Conservation (phyloP, 2,329 filamentous ascomycete genomes). For the Tolypocladium capitatum region DNA sequence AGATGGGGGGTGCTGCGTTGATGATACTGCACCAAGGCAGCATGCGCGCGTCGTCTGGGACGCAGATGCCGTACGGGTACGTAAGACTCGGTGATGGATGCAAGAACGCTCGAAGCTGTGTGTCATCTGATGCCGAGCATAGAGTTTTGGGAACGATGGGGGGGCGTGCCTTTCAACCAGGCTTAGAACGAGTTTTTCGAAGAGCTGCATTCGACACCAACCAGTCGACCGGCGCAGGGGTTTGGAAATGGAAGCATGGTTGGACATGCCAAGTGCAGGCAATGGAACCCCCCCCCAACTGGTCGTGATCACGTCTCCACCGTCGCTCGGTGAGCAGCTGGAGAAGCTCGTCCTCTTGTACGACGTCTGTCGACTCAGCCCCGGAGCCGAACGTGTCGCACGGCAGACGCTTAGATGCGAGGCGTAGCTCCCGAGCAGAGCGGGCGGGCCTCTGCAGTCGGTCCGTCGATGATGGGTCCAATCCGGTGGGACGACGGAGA, state of each 20-base stretch:
- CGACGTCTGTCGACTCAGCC: no score
- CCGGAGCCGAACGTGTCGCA: no score
- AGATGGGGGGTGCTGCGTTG: not conserved
- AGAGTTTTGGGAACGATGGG: not conserved
- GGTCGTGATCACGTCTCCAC: not conserved
- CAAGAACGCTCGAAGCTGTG: not conserved
- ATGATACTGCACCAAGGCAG: not conserved
- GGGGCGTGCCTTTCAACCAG: conserved; percentile 9
- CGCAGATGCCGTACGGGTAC: not conserved
- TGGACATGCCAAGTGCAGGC: not conserved
- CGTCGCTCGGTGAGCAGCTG: not conserved
- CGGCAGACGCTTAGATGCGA: no score
- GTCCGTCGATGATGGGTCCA: no score
- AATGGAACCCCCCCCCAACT: not conserved
- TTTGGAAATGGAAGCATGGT: not conserved
- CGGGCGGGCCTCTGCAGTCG: no score
- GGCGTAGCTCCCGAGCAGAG: no score
- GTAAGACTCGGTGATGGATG: no score
- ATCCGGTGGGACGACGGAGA: not conserved
- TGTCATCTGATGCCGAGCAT: not conserved
- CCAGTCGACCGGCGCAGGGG: not conserved
- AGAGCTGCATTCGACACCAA: conserved; percentile 2
- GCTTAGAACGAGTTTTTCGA: conserved; percentile 1
- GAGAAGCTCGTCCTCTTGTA: not conserved
- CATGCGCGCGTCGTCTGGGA: not conserved